These are phyloP conservation scores for Heteromeles arbutifolia DNA, from an alignment of 306 rosid genomes.

Conservation along the genomic window DNA sequence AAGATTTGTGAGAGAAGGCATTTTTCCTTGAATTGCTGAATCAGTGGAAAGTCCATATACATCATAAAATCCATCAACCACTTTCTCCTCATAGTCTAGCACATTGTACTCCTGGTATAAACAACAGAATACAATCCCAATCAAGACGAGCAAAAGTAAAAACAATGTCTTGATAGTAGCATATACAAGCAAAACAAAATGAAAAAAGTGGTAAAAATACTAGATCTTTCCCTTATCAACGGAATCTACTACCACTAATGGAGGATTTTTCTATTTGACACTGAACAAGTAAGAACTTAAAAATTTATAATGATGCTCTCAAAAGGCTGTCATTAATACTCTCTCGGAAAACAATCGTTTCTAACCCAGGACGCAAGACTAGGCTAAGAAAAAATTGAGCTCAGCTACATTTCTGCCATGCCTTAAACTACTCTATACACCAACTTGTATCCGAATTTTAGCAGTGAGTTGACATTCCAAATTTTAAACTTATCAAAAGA, in stretches of 20 bases:
- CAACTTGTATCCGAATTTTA: background rate
- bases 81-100: slow-evolving; percentile 87
- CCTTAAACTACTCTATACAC: background rate
- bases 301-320: no score
- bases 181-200: slow-evolving; percentile 10
- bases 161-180: background rate
- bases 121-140: slow-evolving; percentile 16
- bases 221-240: background rate
- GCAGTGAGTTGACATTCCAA: background rate
- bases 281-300: background rate
- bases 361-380: background rate
- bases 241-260: background rate
- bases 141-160: slow-evolving; percentile 19
- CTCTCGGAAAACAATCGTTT: no score
- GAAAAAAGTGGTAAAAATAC: background rate
- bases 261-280: background rate
- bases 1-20: slow-evolving; percentile 74
- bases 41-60: slow-evolving; percentile 55
- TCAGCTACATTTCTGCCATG: background rate
- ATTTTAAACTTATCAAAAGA: background rate
- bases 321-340: no score
- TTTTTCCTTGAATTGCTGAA: slow-evolving; percentile 78
- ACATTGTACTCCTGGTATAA: slow-evolving; percentile 69
- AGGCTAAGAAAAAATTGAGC: background rate
- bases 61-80: slow-evolving; percentile 92